Evolutionary conservation across 2,329 filamentous ascomycete genomes (phyloP).

Genomic region (Trichocomaceae sp.): DNA sequence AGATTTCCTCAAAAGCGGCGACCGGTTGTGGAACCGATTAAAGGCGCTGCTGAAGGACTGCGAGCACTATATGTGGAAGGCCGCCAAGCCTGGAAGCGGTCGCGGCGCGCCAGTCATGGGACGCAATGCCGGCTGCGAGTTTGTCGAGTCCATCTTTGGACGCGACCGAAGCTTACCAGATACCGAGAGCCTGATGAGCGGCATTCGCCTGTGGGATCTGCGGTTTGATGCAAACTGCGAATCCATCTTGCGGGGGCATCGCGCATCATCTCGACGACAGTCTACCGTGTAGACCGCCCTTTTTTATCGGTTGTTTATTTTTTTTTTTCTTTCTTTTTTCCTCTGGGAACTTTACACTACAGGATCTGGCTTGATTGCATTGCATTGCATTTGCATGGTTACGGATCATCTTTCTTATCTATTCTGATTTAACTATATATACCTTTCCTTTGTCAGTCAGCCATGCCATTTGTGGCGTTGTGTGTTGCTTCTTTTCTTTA

Average conservation of each 20-base stretch:
- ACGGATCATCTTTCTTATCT: neutral
- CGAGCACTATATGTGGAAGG: constrained; percentile 91
- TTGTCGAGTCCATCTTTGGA: constrained; percentile 92
- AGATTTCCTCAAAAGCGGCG: constrained; percentile 84
- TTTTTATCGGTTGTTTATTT: no score
- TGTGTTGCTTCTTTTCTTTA: constrained; percentile 9
- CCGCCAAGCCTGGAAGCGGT: constrained; percentile 63
- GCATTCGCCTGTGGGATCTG: constrained; percentile 80
- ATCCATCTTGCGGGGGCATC: constrained; percentile 60
- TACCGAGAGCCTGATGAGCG: constrained; percentile 89
- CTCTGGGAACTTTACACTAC: constrained; percentile 7
- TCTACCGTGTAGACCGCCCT: constrained; percentile 26
- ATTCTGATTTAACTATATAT: neutral
- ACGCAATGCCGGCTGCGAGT: constrained; percentile 87
- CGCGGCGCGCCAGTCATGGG: constrained; percentile 66
- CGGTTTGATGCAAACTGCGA: constrained; percentile 96
- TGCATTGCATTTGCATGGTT: constrained; percentile 14
- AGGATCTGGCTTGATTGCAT: constrained; percentile 13
- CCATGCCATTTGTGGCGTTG: constrained; percentile 13
- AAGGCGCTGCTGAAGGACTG: constrained; percentile 82
- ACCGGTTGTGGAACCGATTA: constrained; percentile 78
- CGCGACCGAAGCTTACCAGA: constrained; percentile 80
- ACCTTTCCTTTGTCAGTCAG: constrained; percentile 13
- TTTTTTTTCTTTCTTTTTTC: neutral
- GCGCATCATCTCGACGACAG: constrained; percentile 11